phyloP scores from a whole-genome alignment of 2,329 filamentous ascomycete genomes.

The Macrophomina tecta region DNA sequence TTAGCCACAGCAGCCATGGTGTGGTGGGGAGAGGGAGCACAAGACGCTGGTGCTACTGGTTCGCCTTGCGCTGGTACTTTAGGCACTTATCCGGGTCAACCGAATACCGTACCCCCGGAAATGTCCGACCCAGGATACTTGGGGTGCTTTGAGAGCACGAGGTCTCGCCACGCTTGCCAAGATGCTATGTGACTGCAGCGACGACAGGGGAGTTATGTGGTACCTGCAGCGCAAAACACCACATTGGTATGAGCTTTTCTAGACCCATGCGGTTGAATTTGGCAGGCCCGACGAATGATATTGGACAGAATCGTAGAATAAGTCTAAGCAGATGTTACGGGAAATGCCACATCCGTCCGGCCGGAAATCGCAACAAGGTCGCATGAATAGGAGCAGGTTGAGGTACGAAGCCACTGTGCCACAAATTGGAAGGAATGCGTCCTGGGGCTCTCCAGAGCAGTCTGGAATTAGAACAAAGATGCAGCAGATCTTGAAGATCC shows the following conservation, averaged over 20 bases:
- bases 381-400: not conserved
- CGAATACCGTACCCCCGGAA: not conserved
- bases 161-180: not conserved
- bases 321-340: not conserved
- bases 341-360: not conserved
- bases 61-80: not conserved
- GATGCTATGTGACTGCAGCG: not conserved
- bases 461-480: not conserved
- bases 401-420: not conserved
- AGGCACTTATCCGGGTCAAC: not conserved
- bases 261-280: not conserved
- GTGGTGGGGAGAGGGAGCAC: not conserved
- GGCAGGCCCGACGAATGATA: not conserved
- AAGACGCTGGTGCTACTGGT: not conserved
- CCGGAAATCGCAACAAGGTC: not conserved
- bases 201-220: not conserved
- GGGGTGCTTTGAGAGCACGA: not conserved
- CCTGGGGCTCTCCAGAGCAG: not conserved
- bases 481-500: not conserved
- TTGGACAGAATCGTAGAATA: not conserved
- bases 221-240: conserved; percentile 9
- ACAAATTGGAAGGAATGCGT: not conserved
- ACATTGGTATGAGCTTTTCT: not conserved
- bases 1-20: not conserved
- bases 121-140: not conserved